Evolutionary conservation across 2,329 filamentous ascomycete genomes (phyloP), one percentile per base, ranked within the genome.

Genomic region (Exophiala sp.): DNA sequence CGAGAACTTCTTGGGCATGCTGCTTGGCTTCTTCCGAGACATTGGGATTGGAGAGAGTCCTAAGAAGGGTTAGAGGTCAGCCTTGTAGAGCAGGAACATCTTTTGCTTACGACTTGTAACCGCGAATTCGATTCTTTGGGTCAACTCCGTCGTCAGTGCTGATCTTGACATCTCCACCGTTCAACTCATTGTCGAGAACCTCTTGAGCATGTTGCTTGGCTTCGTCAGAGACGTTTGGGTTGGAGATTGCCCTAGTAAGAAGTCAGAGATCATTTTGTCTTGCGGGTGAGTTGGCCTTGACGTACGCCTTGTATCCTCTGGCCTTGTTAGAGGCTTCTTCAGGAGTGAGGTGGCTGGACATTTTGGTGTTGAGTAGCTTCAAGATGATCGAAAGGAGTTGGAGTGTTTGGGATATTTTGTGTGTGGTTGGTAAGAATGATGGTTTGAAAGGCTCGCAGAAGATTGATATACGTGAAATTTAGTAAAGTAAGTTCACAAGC

Each of bases 181-280:
- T 49, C 32, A 63, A 10, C 34, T 63, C 60, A 35, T 62, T 60
- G 41, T 63, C 54, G 24, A 65, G 54, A 2, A 65, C 47, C 14
- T 65, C 58, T 35, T 59, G 29, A 2, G 65, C 65, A 36, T 65
- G 51, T 12, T 61, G 11, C 55, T 68, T 67, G 34, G 63, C 62
- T 21, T 58, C 53, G 10, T 62, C 50, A 1, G 63, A 65, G 12
- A 63, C 54, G 4, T 62, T 58, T 6, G 63, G 60, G 16, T 63
- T 64, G 18, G 53, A 52, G 5, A 55, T 29, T 1, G 35, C 35
- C 35, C 12, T 38, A 10, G 5, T 38, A 10, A 38, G 16, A 38
- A 40, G 44, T 39, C 44, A 48, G 14, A 16, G 11, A 20, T 24
- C 24, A 48, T 12, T 52, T 52, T 5, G 34, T 11, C 3, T 36